Evolutionary conservation across 2,329 filamentous ascomycete species (phyloP), one percentile per base, ranked within the genome.

Genomic region (Botryotinia globosa): DNA sequence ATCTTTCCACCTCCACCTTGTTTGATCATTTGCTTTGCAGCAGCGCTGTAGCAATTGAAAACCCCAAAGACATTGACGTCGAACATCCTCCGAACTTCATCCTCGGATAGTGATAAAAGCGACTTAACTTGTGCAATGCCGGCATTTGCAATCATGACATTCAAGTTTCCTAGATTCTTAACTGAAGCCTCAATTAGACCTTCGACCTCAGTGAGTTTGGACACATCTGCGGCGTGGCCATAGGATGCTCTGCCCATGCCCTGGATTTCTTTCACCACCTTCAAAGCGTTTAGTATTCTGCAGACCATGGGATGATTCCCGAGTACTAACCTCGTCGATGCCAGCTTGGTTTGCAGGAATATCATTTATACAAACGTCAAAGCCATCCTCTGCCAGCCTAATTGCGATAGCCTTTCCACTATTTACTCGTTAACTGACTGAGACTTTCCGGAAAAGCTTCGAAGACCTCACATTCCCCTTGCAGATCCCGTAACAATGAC

Each of bases 281-380:
- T 44, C 10, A 22, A 22, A 34, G 1, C 25, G 1, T 14, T 48
- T 25, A 32, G 54, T 51, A 25, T n/a, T 34, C 34, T 39, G 34
- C 18, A 45, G 6, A 39, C 2, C 1, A 10, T 48, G 25, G 39
- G 61, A 51, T 7, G 20, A 44, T 14, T 54, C 39, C 65, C 44
- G 1, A 22, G 64, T 58, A 76, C 10, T 32, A 74, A 85, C 83
- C 34, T 86, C 83, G 69, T 89, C 85, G 74, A 87, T 86, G 1
- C 82, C 85, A 6, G 83, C 76, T 68, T 85, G 80, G 75, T 90
- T 88, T 22, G 85, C 82, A 42, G 83, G 75, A 25, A 91, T 82
- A 75, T 92, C 90, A 78, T 91, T 91, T 75, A 92, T 83, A 77
- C 88, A 90, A 67, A 92, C 83, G 75, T 89, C 84, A 81, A 91